Base-by-base conservation (phyloP, 2,329 filamentous ascomycete genomes). In the Lachnum nothofagi region DNA sequence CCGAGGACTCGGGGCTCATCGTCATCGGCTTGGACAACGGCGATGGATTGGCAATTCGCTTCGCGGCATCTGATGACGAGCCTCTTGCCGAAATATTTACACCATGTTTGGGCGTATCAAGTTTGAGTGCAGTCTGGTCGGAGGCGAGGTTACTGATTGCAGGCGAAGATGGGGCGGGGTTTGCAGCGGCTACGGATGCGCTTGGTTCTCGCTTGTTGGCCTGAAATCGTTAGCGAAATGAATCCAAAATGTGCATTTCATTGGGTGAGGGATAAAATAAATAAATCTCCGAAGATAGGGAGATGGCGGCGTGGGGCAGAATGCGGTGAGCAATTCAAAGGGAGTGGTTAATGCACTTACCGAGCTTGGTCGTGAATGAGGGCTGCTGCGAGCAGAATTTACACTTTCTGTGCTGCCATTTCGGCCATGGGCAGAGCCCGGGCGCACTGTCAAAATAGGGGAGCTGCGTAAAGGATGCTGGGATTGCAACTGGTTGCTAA, bases 1-100 rank as follows among this genome's bases (percentile, higher is more conserved):
- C 70, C 33, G 66, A 68, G 51, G 70, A 69, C 55, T 78, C 81
- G 58, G 72, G 70, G 55, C 74, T 77, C 77, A 83, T 83, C 35
- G 75, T 79, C 61, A 79, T 75, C 59, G 85, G 84, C 66, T 84
- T 83, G 5, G 87, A 90, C 43, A 91, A 73, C 48, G 87, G 86
- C 41, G 87, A 90, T 4, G 86, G 83, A 61, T 77, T 85, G 54
- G 72, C 73, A 43, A 77, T 69, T 63, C 85, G 78, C 70, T 87
- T 88, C 50, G 78, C 79, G 71, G 63, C 64, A 65, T 65, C 64
- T 61, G 80, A 72, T 49, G 80, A 80, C 45, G 84, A 86, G 55
- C 71, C 76, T 60, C 83, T 76, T 46, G 79, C 72, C 55, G 82
- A 80, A 56, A 82, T 74, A 61, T 73, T 81, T 49, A 83, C 73